Evolutionary conservation across 1,284 basidiomycete species (phyloP), one percentile per base, ranked within the genome.

Genomic region (Ustilago tritici): DNA sequence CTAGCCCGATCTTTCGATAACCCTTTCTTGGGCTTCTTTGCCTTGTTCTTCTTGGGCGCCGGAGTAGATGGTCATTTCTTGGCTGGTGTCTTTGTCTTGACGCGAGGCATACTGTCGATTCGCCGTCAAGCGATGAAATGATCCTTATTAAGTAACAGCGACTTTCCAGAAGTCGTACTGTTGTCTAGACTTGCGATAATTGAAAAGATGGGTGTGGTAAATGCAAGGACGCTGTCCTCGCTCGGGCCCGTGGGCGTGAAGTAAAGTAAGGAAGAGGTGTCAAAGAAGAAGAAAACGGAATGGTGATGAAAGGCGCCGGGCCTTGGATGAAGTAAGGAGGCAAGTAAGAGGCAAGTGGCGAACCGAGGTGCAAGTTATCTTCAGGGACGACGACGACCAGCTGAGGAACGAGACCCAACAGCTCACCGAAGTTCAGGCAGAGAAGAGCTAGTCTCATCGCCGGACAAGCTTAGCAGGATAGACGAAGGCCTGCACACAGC

Each of bases 121-220:
- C 19, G 9, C 15, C 28, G 3, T 41, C 11, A 31, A 41, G 1
- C 1, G 9, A 36, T 6, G 23, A 10, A 56, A 28, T 46, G 14
- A 43, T 23, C n/a, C 4, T 36, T 52, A 56, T n/a, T 28, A 38
- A 46, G 63, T 54, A 61, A 73, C 61, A 46, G 63, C 56, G 64
- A 73, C 61, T 66, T 71, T 63, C 70, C 70, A 32, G 65, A 73
- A 65, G 61, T 56, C 66, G 65, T 69, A 17, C 19, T 47, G 36
- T 31, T 14, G 19, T 60, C 17, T 35, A 41, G 41, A 12, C 5
- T 4, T 31, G 7, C 11, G 40, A 40, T n/a, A 47, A 31, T n/a
- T 40, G 46, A 38, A 64, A 47, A 28, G 50, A 60, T 32, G 3
- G 34, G 41, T 41, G 19, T 38, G 23, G 8, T 40, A 40, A 57